Conservation (phyloP, 2,329 filamentous ascomycete genomes). For the Cladobotryum mycophilum region DNA sequence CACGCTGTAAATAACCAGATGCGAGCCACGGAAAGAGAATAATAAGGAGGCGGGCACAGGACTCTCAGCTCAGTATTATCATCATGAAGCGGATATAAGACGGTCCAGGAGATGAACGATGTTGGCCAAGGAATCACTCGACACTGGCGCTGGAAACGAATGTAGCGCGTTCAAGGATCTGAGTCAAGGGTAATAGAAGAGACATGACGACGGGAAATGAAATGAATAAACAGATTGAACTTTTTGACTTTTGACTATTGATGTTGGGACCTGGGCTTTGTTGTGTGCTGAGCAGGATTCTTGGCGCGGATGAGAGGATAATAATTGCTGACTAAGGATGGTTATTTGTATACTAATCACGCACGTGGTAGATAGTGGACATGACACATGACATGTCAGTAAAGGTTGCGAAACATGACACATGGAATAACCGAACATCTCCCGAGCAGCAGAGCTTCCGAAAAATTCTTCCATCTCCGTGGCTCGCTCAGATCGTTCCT, state of each 20-base stretch:
- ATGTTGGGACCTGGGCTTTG: too few species aligned
- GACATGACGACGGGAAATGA: too few species aligned
- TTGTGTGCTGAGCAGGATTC: background rate
- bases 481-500: constrained; percentile 14
- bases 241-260: too few species aligned
- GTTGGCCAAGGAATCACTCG: background rate
- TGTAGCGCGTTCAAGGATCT: too few species aligned
- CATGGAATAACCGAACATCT: constrained; percentile 6
- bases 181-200: too few species aligned
- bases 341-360: background rate
- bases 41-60: background rate
- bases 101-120: background rate
- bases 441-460: constrained; percentile 18
- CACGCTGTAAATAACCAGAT: background rate
- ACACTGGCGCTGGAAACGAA: too few species aligned
- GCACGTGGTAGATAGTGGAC: background rate
- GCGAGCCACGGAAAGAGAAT: background rate
- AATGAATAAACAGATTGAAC: too few species aligned
- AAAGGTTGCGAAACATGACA: background rate
- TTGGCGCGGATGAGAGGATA: background rate
- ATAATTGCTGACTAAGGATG: background rate
- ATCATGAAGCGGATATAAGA: background rate
- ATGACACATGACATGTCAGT: background rate
- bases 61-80: background rate
- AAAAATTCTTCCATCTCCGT: constrained; percentile 34